These are phyloP conservation scores for Tetradesmus lagerheimii DNA, from an alignment of 139 green algal genomes.

Conservation along the genomic window DNA sequence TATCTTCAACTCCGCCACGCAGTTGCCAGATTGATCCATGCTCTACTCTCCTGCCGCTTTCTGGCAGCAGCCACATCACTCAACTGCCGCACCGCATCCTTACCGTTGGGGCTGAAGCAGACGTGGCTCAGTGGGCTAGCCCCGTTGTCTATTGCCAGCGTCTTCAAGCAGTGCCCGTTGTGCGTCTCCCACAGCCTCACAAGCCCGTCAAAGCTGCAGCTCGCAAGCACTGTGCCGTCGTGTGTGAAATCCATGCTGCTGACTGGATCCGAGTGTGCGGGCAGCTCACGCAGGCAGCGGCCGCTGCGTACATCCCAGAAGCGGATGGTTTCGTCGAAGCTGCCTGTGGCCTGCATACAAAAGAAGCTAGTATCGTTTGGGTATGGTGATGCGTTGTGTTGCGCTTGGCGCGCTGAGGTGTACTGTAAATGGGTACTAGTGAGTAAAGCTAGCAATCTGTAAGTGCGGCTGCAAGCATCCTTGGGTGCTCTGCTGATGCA, in stretches of 20 bases:
- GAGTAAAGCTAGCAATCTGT: too few species aligned
- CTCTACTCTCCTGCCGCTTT: too few species aligned
- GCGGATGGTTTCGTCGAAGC: constrained; percentile 93
- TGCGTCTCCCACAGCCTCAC: constrained; percentile 70
- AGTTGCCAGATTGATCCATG: too few species aligned
- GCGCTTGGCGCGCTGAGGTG: too few species aligned
- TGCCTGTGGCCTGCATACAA: constrained; percentile 77
- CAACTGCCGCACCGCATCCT: background rate
- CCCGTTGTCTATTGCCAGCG: constrained; percentile 74
- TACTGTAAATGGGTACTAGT: too few species aligned
- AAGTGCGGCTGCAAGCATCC: background rate
- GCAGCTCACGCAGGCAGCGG: constrained; percentile 76
- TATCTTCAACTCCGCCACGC: too few species aligned
- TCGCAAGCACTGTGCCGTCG: constrained; percentile 83
- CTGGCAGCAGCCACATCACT: background rate
- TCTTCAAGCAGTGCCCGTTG: constrained; percentile 89
- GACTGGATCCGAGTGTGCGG: constrained; percentile 94
- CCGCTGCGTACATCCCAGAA: constrained; percentile 89
- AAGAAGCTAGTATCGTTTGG: too few species aligned
- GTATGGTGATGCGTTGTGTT: background rate
- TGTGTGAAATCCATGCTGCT: constrained; percentile 81
- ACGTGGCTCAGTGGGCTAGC: constrained; percentile 82
- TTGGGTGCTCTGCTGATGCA: background rate
- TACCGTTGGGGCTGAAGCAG: constrained; percentile 90
- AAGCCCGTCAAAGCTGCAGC: constrained; percentile 87